Conservation (phyloP, 768 basidiomycete species). For the Tubosaeta sp. region DNA sequence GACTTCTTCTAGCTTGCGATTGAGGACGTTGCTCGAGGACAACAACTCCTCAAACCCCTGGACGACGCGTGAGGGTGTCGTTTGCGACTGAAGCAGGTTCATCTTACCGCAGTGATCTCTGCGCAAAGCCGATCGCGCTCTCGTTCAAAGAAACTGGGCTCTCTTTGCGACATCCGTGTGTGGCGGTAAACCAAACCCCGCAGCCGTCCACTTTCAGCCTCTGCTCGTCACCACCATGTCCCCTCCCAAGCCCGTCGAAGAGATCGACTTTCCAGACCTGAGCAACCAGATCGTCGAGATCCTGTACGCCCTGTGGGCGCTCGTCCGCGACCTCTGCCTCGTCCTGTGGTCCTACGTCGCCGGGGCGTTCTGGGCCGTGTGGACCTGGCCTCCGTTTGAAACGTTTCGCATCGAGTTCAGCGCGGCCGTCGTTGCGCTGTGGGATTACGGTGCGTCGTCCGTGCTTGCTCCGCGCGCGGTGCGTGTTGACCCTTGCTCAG, state of each 20-base stretch:
- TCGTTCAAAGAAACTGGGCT: slow-evolving; percentile 66
- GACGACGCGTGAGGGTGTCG: background rate
- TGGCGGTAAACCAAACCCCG: background rate
- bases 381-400: slow-evolving; percentile 23
- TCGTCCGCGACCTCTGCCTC: slow-evolving; percentile 2
- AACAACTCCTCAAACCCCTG: slow-evolving; percentile 89
- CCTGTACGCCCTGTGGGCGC: slow-evolving; percentile 6
- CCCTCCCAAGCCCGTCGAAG: slow-evolving; percentile 14
- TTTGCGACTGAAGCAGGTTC: background rate
- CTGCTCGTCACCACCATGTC: slow-evolving; percentile 4
- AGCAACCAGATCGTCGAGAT: slow-evolving; percentile 13
- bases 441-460: slow-evolving; percentile 12
- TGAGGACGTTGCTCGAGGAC: slow-evolving; percentile 78
- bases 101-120: slow-evolving; percentile 68
- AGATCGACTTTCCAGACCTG: slow-evolving; percentile 16
- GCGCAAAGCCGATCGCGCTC: slow-evolving; percentile 71
- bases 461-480: too few relatives aligned
- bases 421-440: slow-evolving; percentile 6
- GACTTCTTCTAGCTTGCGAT: slow-evolving; percentile 90
- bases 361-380: slow-evolving; percentile 8
- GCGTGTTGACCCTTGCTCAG: too few relatives aligned
- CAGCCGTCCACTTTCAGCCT: background rate
- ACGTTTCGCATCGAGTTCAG: slow-evolving; percentile 14
- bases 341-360: slow-evolving; percentile 7
- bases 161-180: slow-evolving; percentile 30